Percentiles rank a stretch among this genome's conserved stretches.
Evolutionary conservation across 176 grass and related monocot genomes (phyloP).

Genomic region (Urochloa ruziziensis): DNA sequence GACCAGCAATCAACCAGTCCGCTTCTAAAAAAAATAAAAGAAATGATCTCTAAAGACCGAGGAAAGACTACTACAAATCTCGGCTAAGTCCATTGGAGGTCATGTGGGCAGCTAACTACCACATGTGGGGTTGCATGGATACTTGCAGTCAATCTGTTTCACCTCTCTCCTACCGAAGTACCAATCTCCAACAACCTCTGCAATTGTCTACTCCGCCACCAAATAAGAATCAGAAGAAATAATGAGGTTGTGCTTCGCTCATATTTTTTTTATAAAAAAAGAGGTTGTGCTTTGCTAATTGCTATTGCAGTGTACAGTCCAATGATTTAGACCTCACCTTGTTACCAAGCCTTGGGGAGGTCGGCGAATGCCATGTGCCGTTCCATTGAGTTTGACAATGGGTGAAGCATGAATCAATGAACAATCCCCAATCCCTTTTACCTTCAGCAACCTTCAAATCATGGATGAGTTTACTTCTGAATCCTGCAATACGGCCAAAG

Average conservation of each 20-base stretch:
- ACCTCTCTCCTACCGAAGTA: slow-evolving; percentile 45
- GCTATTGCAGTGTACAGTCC: not conserved
- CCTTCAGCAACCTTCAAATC: slow-evolving; percentile 25
- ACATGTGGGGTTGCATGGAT: slow-evolving; percentile 64
- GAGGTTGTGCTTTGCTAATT: too few relatives aligned
- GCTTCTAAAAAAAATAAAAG: too few relatives aligned
- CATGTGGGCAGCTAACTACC: not conserved
- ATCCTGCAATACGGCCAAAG: not conserved
- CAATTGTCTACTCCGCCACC: slow-evolving; percentile 45
- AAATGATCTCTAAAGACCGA: too few relatives aligned
- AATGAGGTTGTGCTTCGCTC: not conserved
- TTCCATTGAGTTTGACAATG: slow-evolving; percentile 55
- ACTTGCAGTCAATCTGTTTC: slow-evolving; percentile 50
- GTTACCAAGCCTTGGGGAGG: slow-evolving; percentile 52
- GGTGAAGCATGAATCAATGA: slow-evolving; percentile 65
- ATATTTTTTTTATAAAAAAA: too few relatives aligned
- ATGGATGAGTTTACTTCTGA: slow-evolving; percentile 34
- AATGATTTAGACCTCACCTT: slow-evolving; percentile 26
- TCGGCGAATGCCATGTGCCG: slow-evolving; percentile 42
- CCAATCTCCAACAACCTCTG: slow-evolving; percentile 70
- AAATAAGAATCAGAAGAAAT: not conserved
- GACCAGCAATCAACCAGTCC: too few relatives aligned
- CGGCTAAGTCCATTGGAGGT: not conserved
- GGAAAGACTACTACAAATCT: not conserved
- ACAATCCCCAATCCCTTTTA: slow-evolving; percentile 40